phyloP scores from a whole-genome alignment of 2,329 filamentous ascomycete species.

The Penicillium sp. region DNA sequence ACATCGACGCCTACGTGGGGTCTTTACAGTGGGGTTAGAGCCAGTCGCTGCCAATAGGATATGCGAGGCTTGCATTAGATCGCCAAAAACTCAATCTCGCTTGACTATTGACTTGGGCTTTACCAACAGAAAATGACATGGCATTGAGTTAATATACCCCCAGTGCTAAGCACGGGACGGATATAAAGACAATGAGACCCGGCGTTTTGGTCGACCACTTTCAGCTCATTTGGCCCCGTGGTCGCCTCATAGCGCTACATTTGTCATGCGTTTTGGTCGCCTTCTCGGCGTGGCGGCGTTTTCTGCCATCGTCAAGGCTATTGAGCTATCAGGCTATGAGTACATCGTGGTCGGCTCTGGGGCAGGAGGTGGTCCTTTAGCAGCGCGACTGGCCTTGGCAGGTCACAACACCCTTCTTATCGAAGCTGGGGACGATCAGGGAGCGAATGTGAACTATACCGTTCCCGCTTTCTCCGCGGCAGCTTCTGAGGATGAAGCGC shows the following conservation, averaged over 20 bases:
- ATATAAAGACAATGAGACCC: not conserved
- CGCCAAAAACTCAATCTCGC: not conserved
- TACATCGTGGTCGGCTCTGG: conserved; percentile 41
- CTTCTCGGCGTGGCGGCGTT: conserved; percentile 12
- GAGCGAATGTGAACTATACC: conserved; percentile 26
- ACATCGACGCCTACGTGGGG: not conserved
- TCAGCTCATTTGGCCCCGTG: not conserved
- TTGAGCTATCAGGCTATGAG: conserved; percentile 31
- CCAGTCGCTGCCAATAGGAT: not conserved
- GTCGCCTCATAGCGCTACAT: not conserved
- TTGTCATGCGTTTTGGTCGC: conserved; percentile 8
- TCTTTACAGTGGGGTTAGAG: not conserved
- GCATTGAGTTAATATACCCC: not conserved
- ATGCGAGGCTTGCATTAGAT: not conserved
- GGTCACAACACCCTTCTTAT: conserved; percentile 37
- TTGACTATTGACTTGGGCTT: not conserved
- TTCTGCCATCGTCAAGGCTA: conserved; percentile 14
- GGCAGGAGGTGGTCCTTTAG: conserved; percentile 36
- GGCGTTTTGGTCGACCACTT: not conserved
- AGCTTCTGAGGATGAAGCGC: conserved; percentile 28
- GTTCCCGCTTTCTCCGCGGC: conserved; percentile 28
- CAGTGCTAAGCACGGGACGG: too few relatives aligned
- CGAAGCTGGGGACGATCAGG: conserved; percentile 38
- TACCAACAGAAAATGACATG: not conserved
- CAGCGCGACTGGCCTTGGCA: conserved; percentile 33